Evolutionary conservation across 495 filamentous ascomycete species (phyloP).

Genomic region (Xylaria nigripes): DNA sequence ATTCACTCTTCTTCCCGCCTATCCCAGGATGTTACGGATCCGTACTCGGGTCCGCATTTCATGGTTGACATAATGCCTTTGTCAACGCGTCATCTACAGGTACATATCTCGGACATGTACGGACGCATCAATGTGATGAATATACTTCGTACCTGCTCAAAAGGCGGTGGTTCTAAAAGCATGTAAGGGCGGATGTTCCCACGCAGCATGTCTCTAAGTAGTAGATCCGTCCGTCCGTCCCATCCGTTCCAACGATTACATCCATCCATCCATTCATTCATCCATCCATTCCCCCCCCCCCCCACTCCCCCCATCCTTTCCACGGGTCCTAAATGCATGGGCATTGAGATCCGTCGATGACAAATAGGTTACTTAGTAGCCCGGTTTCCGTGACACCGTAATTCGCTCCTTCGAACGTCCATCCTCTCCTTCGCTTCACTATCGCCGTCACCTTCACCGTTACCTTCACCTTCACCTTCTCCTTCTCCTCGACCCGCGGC

Average conservation of each 20-base stretch:
- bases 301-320: background rate
- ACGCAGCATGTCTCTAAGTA: background rate
- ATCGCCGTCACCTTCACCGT: too few relatives aligned
- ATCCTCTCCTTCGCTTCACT: too few relatives aligned
- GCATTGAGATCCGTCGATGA: slow-evolving; percentile 6
- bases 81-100: background rate
- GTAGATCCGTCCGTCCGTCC: background rate
- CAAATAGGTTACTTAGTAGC: too few relatives aligned
- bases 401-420: too few relatives aligned
- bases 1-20: background rate
- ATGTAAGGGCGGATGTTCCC: background rate
- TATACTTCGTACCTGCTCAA: background rate
- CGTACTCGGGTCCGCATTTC: background rate
- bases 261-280: too few relatives aligned
- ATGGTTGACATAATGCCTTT: background rate
- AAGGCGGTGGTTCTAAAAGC: background rate
- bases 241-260: background rate
- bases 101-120: background rate
- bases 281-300: background rate
- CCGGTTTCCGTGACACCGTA: too few relatives aligned
- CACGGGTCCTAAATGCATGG: background rate
- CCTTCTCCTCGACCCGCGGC: background rate
- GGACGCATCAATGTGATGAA: background rate
- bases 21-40: too few relatives aligned
- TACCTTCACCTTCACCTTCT: too few relatives aligned